Evolutionary conservation across 495 filamentous ascomycete genomes (phyloP), one percentile per base, ranked within the genome.

Genomic region (Podospora didyma): DNA sequence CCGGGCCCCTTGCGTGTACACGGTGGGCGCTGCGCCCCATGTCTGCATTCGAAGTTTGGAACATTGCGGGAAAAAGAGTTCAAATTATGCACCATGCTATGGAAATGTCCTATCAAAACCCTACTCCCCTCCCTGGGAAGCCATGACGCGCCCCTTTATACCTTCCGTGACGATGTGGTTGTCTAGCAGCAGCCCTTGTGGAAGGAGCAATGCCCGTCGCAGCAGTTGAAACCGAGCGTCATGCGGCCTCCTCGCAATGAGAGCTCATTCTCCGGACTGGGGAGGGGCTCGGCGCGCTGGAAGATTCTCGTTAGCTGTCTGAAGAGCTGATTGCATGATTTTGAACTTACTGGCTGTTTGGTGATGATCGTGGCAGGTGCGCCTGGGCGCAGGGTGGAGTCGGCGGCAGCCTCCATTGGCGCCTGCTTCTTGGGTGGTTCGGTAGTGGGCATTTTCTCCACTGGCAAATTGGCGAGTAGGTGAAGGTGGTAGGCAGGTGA

Each of bases 401-500:
- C 49, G 49, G 47, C 52, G 45, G 50, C 42, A 10, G 50, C 56
- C 42, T 49, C 49, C 58, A 60, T 60, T 23, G 58, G 58, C 49
- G 58, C 17, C 31, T 60, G 58, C 34, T 44, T 23, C 48, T 44
- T 52, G 11, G 58, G 58, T 20, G 46, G 34, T 12, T 53, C n/a
- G 45, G 26, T 12, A 7, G 58, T 56, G 10, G 58, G 58, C 58
- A 60, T 60, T 46, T 42, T 56, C 12, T 2, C 5, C n/a, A 20
- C 26, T 26, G 14, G 39, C n/a, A 19, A 23, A 6, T 54, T 22
- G 10, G 11, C 22, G 17, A n/a, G n/a, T n/a, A n/a, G n/a, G n/a
- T n/a, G n/a, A n/a, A n/a, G n/a, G 19, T n/a, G 1, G 39, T 21
- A n/a, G 4, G 14, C 26, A 46, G 3, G 3, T 26, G 37, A 42